Evolutionary conservation across 768 basidiomycete species (phyloP).

Genomic region (Sistotremastrum niveocremeum): DNA sequence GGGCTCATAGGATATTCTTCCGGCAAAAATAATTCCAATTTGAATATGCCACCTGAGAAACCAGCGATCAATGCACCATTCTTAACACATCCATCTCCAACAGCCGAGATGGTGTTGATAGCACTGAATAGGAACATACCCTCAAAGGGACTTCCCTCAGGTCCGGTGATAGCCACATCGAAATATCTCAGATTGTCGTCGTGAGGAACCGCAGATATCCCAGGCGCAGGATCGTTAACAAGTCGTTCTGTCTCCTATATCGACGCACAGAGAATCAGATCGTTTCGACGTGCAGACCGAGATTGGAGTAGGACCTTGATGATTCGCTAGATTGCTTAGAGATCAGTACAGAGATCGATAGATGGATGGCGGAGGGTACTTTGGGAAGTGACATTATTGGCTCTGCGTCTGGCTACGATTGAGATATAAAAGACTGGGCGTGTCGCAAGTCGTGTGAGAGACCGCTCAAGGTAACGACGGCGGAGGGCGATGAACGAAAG

Average conservation of each 20-base stretch:
- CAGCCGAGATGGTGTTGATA: background rate
- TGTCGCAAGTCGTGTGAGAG: no score
- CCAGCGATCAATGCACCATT: background rate
- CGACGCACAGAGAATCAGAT: no score
- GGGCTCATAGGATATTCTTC: conserved; percentile 99
- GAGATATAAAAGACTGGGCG: no score
- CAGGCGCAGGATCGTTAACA: conserved; percentile 91
- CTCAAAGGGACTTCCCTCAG: conserved; percentile 85
- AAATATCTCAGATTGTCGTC: conserved; percentile 98
- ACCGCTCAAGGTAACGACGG: no score
- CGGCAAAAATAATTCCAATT: conserved; percentile 93
- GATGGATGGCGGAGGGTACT: no score
- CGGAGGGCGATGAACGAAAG: no score
- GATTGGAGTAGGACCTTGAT: no score
- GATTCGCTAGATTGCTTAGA: no score
- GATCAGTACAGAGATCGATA: no score
- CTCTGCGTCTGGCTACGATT: no score
- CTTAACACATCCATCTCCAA: background rate
- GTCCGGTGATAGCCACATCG: conserved; percentile 93
- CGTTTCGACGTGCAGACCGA: no score
- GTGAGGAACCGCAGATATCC: conserved; percentile 89
- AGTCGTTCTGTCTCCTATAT: conserved; percentile 92
- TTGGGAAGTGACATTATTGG: no score
- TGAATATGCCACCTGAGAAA: conserved; percentile 72
- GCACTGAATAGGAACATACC: conserved; percentile 35